A percentile compares a stretch with the other conserved stretches of the same genome.
Conservation (phyloP, 2,329 filamentous ascomycete genomes). For the Pseudocercospora vitis region DNA sequence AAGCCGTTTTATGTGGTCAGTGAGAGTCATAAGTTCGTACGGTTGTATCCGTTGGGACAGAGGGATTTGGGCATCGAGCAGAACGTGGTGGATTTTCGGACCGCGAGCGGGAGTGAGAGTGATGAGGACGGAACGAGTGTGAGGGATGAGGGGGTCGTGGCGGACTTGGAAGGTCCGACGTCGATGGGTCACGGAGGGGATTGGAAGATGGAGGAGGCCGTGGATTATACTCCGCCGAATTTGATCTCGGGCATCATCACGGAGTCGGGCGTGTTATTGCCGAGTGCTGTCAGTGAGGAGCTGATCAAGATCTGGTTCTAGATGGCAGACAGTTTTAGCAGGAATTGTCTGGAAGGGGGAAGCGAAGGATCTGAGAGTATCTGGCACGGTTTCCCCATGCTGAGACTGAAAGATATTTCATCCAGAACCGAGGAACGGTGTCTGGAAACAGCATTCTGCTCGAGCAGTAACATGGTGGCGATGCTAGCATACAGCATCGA, state of each 20-base stretch:
- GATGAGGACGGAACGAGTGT: slow-evolving; percentile 11
- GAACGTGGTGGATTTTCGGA: slow-evolving; percentile 71
- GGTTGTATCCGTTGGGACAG: slow-evolving; percentile 79
- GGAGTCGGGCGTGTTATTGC: slow-evolving; percentile 70
- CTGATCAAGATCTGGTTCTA: slow-evolving; percentile 63
- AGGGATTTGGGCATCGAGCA: slow-evolving; percentile 79
- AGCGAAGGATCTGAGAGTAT: not conserved
- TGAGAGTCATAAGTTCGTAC: slow-evolving; percentile 95
- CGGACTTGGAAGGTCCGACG: slow-evolving; percentile 34
- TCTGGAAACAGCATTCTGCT: not conserved
- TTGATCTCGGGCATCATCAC: slow-evolving; percentile 73
- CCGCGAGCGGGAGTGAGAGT: slow-evolving; percentile 42
- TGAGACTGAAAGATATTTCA: not conserved
- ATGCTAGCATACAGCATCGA: not conserved
- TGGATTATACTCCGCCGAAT: slow-evolving; percentile 66
- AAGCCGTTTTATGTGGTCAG: slow-evolving; percentile 87
- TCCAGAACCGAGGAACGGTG: not conserved
- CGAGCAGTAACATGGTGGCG: not conserved
- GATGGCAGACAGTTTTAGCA: not conserved
- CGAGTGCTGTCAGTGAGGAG: slow-evolving; percentile 69
- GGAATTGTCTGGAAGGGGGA: not conserved
- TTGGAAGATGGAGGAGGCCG: slow-evolving; percentile 50
- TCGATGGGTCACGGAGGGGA: slow-evolving; percentile 11
- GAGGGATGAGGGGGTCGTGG: slow-evolving; percentile 32
- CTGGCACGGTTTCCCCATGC: too few species aligned